These are phyloP conservation scores for Claviceps monticola DNA, from an alignment of 2,329 filamentous ascomycete species.

Conservation along the genomic window DNA sequence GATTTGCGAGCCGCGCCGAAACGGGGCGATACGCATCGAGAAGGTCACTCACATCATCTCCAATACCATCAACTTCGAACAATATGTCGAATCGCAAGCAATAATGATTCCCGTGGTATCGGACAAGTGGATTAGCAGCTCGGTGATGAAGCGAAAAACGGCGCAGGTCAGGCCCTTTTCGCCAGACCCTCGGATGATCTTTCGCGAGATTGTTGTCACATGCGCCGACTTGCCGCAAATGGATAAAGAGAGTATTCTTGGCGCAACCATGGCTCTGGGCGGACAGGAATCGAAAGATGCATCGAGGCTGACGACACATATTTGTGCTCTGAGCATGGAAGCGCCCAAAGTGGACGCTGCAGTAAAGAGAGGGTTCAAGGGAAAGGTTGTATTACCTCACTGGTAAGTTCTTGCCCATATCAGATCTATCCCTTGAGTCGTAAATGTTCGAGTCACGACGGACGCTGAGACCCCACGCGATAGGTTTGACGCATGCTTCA, in stretches of 20 bases:
- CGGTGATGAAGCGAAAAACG: conserved; percentile 53
- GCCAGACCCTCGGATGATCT: conserved; percentile 81
- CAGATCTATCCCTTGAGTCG: no score
- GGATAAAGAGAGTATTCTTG: conserved; percentile 85
- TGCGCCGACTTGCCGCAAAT: conserved; percentile 73
- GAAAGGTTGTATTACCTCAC: conserved; percentile 82
- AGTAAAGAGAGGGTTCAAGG: conserved; percentile 48
- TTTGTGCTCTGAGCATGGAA: conserved; percentile 68
- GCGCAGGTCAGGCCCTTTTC: conserved; percentile 74
- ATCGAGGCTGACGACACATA: conserved; percentile 67
- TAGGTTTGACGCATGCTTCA: conserved; percentile 94
- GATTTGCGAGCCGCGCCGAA: conserved; percentile 31
- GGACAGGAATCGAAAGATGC: conserved; percentile 64
- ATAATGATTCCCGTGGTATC: conserved; percentile 75
- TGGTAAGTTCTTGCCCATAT: conserved; percentile 42
- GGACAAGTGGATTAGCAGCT: conserved; percentile 64
- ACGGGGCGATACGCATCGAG: conserved; percentile 34
- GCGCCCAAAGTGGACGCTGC: conserved; percentile 57
- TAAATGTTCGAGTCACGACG: neutral
- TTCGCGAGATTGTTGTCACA: conserved; percentile 69
- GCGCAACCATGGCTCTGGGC: conserved; percentile 78
- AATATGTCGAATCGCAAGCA: conserved; percentile 62
- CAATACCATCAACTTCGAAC: conserved; percentile 79
- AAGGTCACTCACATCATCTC: conserved; percentile 45
- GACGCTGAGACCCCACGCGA: neutral